Evolutionary conservation across 2,329 filamentous ascomycete genomes (phyloP).

Genomic region (Claviceps spartinae): DNA sequence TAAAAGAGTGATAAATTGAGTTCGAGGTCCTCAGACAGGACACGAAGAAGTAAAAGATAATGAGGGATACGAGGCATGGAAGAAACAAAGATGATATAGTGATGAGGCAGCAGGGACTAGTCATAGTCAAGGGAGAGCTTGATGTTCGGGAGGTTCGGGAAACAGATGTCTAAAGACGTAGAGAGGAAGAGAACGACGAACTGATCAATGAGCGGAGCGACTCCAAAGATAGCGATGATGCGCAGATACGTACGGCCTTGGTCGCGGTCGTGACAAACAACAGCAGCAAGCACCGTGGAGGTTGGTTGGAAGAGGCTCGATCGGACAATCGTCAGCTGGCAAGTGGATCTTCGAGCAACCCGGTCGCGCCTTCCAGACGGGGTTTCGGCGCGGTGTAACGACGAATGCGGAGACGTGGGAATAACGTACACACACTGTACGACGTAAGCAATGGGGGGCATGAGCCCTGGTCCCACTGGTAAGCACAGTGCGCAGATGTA

Average conservation of each 20-base stretch:
- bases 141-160: conserved; percentile 5
- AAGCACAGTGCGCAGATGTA: not conserved
- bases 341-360: conserved; percentile 6
- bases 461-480: not conserved
- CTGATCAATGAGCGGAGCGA: conserved; percentile 18
- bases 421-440: not conserved
- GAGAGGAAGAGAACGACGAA: conserved; percentile 16
- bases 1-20: not conserved
- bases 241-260: conserved; percentile 10
- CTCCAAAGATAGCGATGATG: conserved; percentile 12
- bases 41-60: conserved; percentile 5
- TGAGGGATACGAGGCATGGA: conserved; percentile 6
- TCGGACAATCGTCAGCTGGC: conserved; percentile 1
- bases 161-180: conserved; percentile 8
- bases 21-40: conserved; percentile 2
- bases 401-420: conserved; percentile 3
- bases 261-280: conserved; percentile 1
- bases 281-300: conserved; percentile 5
- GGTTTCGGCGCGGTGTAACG: not conserved
- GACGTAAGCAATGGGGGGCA: no score
- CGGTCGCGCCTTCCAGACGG: not conserved
- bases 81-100: not conserved
- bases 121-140: conserved; percentile 3
- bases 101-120: not conserved
- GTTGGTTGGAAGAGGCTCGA: conserved; percentile 6